Conservation (phyloP, 306 rosid genomes). For the Carpinus fangiana region DNA sequence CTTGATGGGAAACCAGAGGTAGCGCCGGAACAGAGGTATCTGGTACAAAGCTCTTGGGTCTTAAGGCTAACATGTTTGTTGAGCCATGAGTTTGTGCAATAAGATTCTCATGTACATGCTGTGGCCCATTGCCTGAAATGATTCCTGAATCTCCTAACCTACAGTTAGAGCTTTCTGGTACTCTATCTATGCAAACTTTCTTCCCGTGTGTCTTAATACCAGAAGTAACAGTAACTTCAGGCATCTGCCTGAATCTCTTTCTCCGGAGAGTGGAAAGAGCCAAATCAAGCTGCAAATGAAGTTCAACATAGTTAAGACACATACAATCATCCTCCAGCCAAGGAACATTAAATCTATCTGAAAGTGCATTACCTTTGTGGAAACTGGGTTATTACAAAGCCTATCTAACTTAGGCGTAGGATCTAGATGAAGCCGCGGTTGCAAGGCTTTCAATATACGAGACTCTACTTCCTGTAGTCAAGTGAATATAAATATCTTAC, state of each 20-base stretch:
- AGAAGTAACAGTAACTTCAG: conserved; percentile 68
- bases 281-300: conserved; percentile 68
- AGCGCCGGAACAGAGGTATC: conserved; percentile 71
- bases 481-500: conserved; percentile 24
- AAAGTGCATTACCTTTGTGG: conserved; percentile 62
- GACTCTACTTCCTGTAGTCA: conserved; percentile 84
- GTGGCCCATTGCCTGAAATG: conserved; percentile 54
- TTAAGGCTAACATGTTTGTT: conserved; percentile 49
- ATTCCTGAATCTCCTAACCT: conserved; percentile 68
- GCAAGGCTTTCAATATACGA: conserved; percentile 75
- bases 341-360: conserved; percentile 18
- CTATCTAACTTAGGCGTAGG: conserved; percentile 84
- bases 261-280: conserved; percentile 51
- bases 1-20: conserved; percentile 51
- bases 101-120: conserved; percentile 60
- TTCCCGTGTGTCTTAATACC: conserved; percentile 66
- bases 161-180: conserved; percentile 55
- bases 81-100: conserved; percentile 51
- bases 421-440: conserved; percentile 79
- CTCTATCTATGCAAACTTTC: conserved; percentile 83
- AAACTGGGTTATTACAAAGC: conserved; percentile 60
- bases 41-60: conserved; percentile 56
- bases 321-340: conserved; percentile 27
- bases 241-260: conserved; percentile 74
- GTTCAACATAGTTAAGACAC: conserved; percentile 34